phyloP scores from a whole-genome alignment of 2,329 filamentous ascomycete species.

The Tolypocladium album region DNA sequence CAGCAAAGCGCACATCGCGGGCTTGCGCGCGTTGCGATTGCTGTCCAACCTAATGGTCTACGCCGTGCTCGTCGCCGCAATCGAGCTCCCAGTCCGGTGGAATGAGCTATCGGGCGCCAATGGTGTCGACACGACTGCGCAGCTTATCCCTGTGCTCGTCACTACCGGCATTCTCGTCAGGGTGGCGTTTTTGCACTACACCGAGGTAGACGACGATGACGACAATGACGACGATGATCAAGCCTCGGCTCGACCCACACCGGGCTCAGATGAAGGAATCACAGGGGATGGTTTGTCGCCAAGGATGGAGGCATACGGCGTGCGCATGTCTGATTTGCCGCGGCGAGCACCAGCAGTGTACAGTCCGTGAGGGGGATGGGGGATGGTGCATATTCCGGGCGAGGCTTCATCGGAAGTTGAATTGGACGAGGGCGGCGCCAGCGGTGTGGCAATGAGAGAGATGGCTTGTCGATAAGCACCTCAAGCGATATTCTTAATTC shows the following conservation, averaged over 20 bases:
- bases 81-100: constrained; percentile 23
- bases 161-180: constrained; percentile 16
- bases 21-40: not conserved
- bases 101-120: constrained; percentile 15
- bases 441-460: not conserved
- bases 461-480: not conserved
- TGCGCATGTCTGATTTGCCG: not conserved
- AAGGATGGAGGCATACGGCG: not conserved
- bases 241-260: not conserved
- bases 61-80: constrained; percentile 15
- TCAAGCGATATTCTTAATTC: too few relatives aligned
- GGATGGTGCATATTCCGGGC: too few relatives aligned
- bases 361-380: not conserved
- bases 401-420: too few relatives aligned
- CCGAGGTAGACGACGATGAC: constrained; percentile 1
- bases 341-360: not conserved
- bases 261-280: not conserved
- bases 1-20: not conserved
- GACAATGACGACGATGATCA: not conserved
- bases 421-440: too few relatives aligned
- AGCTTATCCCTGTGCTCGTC: constrained; percentile 21
- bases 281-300: not conserved
- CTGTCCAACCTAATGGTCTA: constrained; percentile 15
- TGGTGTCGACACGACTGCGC: constrained; percentile 15
- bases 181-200: constrained; percentile 12